A percentile compares a stretch with the other conserved stretches of the same genome.
Evolutionary conservation across 352 stramenopile species (phyloP).

Genomic region (Phytophthora fragariaefolia): DNA sequence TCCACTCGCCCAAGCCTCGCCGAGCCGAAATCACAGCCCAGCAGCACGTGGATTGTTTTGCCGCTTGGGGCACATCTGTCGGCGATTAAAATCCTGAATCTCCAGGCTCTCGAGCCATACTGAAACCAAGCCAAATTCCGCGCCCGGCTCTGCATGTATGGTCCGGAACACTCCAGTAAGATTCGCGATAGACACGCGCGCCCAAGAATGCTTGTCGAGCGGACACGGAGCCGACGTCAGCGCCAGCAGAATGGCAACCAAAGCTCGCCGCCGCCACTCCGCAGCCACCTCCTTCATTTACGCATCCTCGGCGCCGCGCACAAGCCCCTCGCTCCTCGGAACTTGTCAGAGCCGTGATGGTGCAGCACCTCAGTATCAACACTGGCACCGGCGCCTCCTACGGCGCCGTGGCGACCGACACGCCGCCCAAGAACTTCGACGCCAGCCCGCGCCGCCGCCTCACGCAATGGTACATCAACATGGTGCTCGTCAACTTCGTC

Average conservation of each 20-base stretch:
- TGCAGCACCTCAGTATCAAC: slow-evolving; percentile 32
- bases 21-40: neutral
- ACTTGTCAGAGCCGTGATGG: slow-evolving; percentile 22
- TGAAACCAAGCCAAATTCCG: slow-evolving; percentile 16
- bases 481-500: slow-evolving; percentile 87
- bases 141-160: slow-evolving; percentile 24
- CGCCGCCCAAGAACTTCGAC: slow-evolving; percentile 44
- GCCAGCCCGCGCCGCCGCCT: slow-evolving; percentile 51
- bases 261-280: slow-evolving; percentile 5
- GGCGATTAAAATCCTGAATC: slow-evolving; percentile 23
- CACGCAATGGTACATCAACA: slow-evolving; percentile 79
- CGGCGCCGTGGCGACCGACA: slow-evolving; percentile 28
- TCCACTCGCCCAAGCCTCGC: slow-evolving; percentile 1
- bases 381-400: slow-evolving; percentile 31
- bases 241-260: slow-evolving; percentile 2
- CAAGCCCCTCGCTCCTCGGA: slow-evolving; percentile 7
- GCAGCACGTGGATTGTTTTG: slow-evolving; percentile 2
- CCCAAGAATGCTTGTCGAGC: slow-evolving; percentile 21
- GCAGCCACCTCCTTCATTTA: slow-evolving; percentile 17
- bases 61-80: slow-evolving; percentile 14
- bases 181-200: slow-evolving; percentile 31
- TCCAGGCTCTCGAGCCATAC: slow-evolving; percentile 6
- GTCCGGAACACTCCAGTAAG: slow-evolving; percentile 3
- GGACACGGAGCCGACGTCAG: slow-evolving; percentile 10
- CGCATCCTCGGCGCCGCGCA: slow-evolving; percentile 7